phyloP scores from a whole-genome alignment of 371 early-diverging fungal genomes.

The Homolaphlyctis polyrhiza region DNA sequence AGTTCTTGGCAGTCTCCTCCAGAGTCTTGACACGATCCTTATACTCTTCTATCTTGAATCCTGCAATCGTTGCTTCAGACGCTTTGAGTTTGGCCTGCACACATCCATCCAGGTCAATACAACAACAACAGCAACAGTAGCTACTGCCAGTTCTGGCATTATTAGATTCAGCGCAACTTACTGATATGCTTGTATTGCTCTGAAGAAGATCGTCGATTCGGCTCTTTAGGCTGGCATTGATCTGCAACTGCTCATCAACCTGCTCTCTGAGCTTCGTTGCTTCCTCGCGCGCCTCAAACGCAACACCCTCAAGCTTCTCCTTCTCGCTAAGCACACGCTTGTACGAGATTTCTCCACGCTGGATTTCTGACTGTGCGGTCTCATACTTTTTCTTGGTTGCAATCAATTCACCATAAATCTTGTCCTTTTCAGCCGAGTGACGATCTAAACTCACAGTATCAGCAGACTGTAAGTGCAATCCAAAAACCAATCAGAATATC shows the following conservation, averaged over 20 bases:
- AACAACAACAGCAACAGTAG: too few relatives aligned
- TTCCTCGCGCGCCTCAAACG: constrained; percentile 20
- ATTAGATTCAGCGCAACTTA: not conserved
- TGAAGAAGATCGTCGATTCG: constrained; percentile 29
- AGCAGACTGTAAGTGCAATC: not conserved
- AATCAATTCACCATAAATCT: constrained; percentile 29
- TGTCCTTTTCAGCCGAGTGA: constrained; percentile 31
- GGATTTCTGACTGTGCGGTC: constrained; percentile 22
- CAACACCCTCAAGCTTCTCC: constrained; percentile 13
- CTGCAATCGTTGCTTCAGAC: constrained; percentile 10
- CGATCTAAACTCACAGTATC: constrained; percentile 10
- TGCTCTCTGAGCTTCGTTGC: constrained; percentile 22
- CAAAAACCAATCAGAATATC: not conserved
- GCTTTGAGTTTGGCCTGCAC: constrained; percentile 21
- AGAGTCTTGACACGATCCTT: constrained; percentile 17
- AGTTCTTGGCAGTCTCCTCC: constrained; percentile 7
- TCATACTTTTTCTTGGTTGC: constrained; percentile 28
- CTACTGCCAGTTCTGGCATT: not conserved
- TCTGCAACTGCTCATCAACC: constrained; percentile 36
- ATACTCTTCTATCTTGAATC: constrained; percentile 13
- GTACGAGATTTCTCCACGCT: constrained; percentile 25
- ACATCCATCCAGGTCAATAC: not conserved
- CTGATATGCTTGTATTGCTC: not conserved
- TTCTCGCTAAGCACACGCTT: constrained; percentile 25
- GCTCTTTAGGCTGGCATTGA: constrained; percentile 23